phyloP scores from a whole-genome alignment of 805 yeast species.

The Ogataea zsoltii region DNA sequence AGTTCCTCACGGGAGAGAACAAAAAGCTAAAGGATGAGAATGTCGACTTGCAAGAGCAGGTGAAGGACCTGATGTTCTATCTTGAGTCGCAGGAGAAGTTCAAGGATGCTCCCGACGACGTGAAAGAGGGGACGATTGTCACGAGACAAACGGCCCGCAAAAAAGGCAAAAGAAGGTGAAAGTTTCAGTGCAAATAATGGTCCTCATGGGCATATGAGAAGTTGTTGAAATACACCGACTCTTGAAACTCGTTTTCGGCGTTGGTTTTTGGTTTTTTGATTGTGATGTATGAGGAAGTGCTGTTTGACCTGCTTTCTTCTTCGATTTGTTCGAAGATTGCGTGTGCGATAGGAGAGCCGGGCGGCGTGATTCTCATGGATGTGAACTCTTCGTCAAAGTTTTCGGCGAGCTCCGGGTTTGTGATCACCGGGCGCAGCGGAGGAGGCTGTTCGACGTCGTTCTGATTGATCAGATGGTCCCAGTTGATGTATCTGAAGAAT shows the following conservation, averaged over 20 bases:
- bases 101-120: conserved; percentile 68
- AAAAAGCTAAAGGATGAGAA: conserved; percentile 40
- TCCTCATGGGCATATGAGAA: conserved; percentile 35
- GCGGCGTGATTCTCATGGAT: conserved; percentile 53
- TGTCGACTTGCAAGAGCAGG: conserved; percentile 58
- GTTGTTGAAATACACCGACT: conserved; percentile 36
- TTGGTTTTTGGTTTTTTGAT: conserved; percentile 31
- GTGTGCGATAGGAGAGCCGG: conserved; percentile 34
- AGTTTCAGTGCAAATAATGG: conserved; percentile 8
- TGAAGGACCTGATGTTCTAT: conserved; percentile 77
- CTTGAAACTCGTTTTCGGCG: conserved; percentile 25
- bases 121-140: conserved; percentile 67
- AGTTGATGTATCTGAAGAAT: conserved; percentile 74
- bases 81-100: conserved; percentile 73
- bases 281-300: conserved; percentile 34
- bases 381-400: conserved; percentile 84
- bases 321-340: conserved; percentile 30
- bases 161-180: conserved; percentile 6
- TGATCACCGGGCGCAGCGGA: conserved; percentile 80
- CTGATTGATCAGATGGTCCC: conserved; percentile 58
- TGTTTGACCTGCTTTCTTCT: conserved; percentile 32
- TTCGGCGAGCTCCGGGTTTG: conserved; percentile 81
- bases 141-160: conserved; percentile 30
- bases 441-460: conserved; percentile 61
- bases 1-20: conserved; percentile 35